Evolutionary conservation across 2,329 filamentous ascomycete genomes (phyloP).

Genomic region (Fusarium fujikuroi): DNA sequence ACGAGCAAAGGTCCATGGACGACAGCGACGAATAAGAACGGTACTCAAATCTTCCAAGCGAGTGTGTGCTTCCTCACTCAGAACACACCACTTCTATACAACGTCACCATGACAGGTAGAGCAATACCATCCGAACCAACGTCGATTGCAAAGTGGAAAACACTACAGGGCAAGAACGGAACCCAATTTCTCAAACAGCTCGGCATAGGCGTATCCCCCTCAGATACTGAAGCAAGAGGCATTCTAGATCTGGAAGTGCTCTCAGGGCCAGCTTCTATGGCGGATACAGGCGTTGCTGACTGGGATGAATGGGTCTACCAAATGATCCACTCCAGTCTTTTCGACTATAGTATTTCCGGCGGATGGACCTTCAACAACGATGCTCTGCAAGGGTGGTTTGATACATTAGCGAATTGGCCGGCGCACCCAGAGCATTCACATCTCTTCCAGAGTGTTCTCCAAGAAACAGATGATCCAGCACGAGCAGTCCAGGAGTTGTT

Average conservation of each 20-base stretch:
- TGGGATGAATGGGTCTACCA: neutral
- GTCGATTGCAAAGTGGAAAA: neutral
- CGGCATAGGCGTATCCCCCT: rapidly evolving
- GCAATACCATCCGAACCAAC: neutral
- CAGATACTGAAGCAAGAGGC: neutral
- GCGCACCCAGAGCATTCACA: slow-evolving; percentile 10
- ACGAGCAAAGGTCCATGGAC: neutral
- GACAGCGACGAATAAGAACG: rapidly evolving
- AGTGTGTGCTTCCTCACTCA: neutral
- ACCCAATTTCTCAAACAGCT: neutral
- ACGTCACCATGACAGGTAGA: slow-evolving; percentile 17
- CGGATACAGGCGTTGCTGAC: rapidly evolving
- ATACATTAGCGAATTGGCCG: neutral
- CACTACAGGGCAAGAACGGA: neutral
- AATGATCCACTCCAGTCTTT: neutral
- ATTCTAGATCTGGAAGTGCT: neutral
- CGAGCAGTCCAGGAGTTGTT: neutral
- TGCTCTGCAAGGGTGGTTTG: neutral
- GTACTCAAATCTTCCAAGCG: neutral
- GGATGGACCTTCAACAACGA: neutral
- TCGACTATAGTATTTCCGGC: neutral
- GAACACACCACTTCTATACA: neutral
- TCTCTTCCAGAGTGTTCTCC: slow-evolving; percentile 8
- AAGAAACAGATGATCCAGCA: slow-evolving; percentile 7
- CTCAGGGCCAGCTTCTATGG: neutral